Base-by-base conservation (phyloP, 2,329 filamentous ascomycete genomes). In the Alternaria sp. region DNA sequence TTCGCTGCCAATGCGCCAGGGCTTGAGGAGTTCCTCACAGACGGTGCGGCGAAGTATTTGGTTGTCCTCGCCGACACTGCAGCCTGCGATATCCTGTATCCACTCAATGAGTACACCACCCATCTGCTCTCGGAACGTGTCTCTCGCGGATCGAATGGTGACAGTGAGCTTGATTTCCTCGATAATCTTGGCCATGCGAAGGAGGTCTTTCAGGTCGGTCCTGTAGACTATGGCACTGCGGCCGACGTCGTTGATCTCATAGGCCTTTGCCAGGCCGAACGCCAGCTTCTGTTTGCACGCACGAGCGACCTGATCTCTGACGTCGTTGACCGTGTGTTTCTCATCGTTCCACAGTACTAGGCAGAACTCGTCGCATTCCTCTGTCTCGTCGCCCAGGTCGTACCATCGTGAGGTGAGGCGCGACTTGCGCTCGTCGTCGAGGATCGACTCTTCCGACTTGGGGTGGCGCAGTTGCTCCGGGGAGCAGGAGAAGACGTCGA, bases 91-190 rank as follows among this genome's bases (percentile, higher is more conserved):
- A 79, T 99, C 96, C 56, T 90, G 87, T 19, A 99, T 86, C 96
- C 96, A 99, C 73, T 97, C 94, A 57, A 99, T 91, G 65, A 99
- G 95, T 15, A 93, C 93, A n/a, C 92, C 93, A 73, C 94, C 97
- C 96, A 99, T 99, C 78, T 98, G 92, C 78, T 99, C 96, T 62
- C 96, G 88, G 81, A 98, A 99, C 0, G 93, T 98, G 80, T 99
- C 96, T 71, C 96, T 88, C 6, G 96, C 89, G 10, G 95, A 97
- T 47, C 96, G 89, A 65, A 99, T 93, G 1, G 96, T 99, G 52
- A 97, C 93, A 0, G 96, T 98, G 61, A 99, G 89, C 77, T 97
- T 94, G 79, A 99, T 97, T 64, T 97, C 90, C 80, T 99, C 96
- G 68, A 99, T 92, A 21, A 96, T 90, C 67, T 89, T 91, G 6